A percentile compares a stretch with the other conserved stretches of the same genome.
Evolutionary conservation across 441 rosid species (phyloP).

Genomic region (Pelargonium myrrhifolium): DNA sequence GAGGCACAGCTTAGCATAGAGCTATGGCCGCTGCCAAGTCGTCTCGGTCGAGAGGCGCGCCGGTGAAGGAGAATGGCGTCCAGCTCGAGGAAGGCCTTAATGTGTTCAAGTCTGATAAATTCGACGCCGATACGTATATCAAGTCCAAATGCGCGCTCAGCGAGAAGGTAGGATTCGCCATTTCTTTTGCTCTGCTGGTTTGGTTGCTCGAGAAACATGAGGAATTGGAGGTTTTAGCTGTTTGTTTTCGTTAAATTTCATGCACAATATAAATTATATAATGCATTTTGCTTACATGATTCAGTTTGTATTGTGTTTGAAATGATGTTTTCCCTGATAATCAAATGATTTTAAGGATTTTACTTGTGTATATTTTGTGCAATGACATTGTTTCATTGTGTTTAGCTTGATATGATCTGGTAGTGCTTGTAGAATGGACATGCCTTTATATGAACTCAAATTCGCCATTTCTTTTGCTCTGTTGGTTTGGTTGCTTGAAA

Average conservation of each 20-base stretch:
- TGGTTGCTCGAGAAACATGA: not conserved
- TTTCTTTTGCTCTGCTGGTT: not conserved
- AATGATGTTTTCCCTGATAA: not conserved
- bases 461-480: not conserved
- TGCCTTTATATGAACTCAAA: no score
- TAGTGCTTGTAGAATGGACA: no score
- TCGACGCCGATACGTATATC: constrained; percentile 83
- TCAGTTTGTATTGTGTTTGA: not conserved
- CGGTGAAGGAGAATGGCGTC: constrained; percentile 62
- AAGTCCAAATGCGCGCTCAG: constrained; percentile 90
- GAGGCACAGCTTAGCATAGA: not conserved
- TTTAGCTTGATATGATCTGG: not conserved
- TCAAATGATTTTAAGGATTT: not conserved
- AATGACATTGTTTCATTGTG: not conserved
- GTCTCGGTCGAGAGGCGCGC: constrained; percentile 52
- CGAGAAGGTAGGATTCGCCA: constrained; percentile 56
- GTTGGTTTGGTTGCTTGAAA: not conserved
- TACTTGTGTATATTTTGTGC: not conserved
- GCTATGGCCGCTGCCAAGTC: constrained; percentile 59
- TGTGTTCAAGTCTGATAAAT: constrained; percentile 82
- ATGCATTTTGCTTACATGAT: not conserved
- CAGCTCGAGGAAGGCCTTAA: constrained; percentile 75
- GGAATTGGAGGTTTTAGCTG: not conserved
- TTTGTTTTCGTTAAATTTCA: not conserved
- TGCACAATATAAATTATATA: not conserved